Base-by-base conservation (phyloP, 129 eudicot genomes). In the Deinandra increscens region DNA sequence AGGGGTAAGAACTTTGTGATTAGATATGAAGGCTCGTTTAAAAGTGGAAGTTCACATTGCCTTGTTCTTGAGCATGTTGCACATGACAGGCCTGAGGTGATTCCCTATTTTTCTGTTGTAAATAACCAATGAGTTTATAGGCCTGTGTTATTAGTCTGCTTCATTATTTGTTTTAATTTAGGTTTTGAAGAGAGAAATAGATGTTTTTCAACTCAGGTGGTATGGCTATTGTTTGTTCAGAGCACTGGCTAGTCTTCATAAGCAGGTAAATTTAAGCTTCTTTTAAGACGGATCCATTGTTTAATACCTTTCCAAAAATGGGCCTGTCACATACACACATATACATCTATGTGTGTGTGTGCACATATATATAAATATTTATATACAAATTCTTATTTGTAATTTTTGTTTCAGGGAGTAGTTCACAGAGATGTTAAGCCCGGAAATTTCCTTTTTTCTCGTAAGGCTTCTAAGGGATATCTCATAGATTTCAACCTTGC, bases 361-460 rank as follows among this genome's bases (percentile, higher is more conserved):
- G 0, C 1, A 0, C 63, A 26, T 26, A 26, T 26, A 3, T 26
- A 26, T 3, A 26, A 26, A 26, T 26, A 3, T 26, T 26, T 26
- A 26, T 26, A 26, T 26, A 26, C 1, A 64, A 36, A 22, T 20
- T 49, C 33, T 63, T 65, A 46, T 18, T 55, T 55, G 18, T 13
- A 65, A 58, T 50, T 65, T 77, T 31, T 64, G 39, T 60, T 75
- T 81, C 91, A 94, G 99, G 97, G 89, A 38, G 88, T 94, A 79
- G 85, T 85, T 76, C 99, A 94, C 77, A 94, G 99, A 78, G 99
- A 94, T 79, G 95, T 94, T 66, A 94, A 94, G 79, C 99, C 99
- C 73, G 99, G 99, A 29, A 94, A 94, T 81, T 94, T 94, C 46
- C 96, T 94, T 62, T 94, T 85, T 71, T 90, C 95, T 20, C 67